Conservation (phyloP, 352 stramenopile species). For the Phytophthora boehmeriae region DNA sequence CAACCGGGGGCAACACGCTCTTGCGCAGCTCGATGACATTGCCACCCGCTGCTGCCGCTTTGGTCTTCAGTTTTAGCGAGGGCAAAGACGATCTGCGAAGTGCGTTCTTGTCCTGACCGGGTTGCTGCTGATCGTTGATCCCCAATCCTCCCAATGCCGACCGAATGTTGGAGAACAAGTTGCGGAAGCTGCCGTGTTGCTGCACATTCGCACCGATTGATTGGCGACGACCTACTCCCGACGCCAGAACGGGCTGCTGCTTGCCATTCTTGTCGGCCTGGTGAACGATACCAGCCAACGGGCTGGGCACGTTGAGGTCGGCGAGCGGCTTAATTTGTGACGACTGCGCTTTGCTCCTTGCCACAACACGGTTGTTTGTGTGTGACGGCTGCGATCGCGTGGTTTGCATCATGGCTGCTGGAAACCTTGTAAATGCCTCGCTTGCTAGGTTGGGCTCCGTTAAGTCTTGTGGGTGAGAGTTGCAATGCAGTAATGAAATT, state of each 20-base stretch:
- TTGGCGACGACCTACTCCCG: conserved; percentile 32
- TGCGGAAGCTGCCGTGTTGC: conserved; percentile 59
- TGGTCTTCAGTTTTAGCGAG: conserved; percentile 33
- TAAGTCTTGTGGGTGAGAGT: conserved; percentile 12
- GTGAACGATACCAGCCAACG: conserved; percentile 69
- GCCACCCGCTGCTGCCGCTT: conserved; percentile 23
- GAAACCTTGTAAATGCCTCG: conserved; percentile 3
- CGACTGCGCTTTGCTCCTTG: conserved; percentile 19
- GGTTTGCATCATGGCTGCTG: conserved; percentile 22
- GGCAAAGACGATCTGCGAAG: conserved; percentile 28
- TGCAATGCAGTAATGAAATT: conserved; percentile 35
- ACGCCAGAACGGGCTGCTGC: conserved; percentile 40
- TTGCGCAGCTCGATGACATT: conserved; percentile 59
- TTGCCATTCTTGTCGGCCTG: conserved; percentile 70
- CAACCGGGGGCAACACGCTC: conserved; percentile 55
- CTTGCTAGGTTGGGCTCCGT: not conserved
- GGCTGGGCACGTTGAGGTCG: conserved; percentile 40
- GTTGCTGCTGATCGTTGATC: conserved; percentile 65
- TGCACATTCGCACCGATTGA: conserved; percentile 23
- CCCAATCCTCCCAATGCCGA: conserved; percentile 60
- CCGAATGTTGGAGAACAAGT: conserved; percentile 76
- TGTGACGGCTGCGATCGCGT: conserved; percentile 59
- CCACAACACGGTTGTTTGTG: conserved; percentile 50
- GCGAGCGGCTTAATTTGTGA: conserved; percentile 49
- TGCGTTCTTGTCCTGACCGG: conserved; percentile 34